phyloP scores from a whole-genome alignment of 257 asterid genomes.

The Nicotiana noctiflora region DNA sequence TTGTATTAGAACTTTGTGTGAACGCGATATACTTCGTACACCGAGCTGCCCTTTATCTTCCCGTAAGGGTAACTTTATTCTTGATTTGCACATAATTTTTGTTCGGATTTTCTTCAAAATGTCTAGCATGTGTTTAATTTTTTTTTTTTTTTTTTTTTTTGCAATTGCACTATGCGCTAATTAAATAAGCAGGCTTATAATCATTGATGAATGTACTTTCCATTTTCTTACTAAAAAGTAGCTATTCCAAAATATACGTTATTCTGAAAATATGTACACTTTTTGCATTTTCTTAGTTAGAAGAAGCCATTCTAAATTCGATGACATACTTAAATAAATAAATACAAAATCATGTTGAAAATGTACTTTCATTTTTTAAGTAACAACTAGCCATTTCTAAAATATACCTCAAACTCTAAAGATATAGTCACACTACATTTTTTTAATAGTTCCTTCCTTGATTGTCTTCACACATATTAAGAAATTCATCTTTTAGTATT shows the following conservation, averaged over 20 bases:
- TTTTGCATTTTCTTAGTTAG: constrained; percentile 28
- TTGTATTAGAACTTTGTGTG: too few species aligned
- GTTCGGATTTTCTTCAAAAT: neutral
- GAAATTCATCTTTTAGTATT: too few species aligned
- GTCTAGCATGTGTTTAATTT: neutral
- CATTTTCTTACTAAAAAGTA: constrained; percentile 30
- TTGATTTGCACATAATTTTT: too few species aligned
- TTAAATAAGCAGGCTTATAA: neutral
- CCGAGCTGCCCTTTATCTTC: too few species aligned
- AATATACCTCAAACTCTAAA: neutral
- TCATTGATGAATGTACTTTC: neutral
- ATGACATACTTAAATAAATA: neutral
- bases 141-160: too few species aligned
- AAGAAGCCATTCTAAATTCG: constrained; percentile 3
- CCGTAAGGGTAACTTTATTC: too few species aligned
- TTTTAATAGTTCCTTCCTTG: too few species aligned
- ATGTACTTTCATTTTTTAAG: constrained; percentile 42
- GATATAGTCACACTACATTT: too few species aligned
- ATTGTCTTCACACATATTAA: too few species aligned
- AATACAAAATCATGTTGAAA: constrained; percentile 1
- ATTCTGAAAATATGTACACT: neutral
- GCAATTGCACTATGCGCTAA: neutral
- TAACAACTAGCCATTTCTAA: constrained; percentile 1
- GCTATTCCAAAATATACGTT: neutral
- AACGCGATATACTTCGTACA: too few species aligned